Evolutionary conservation across 2,329 filamentous ascomycete species (phyloP).

Genomic region (Fusarium praegraminearum): DNA sequence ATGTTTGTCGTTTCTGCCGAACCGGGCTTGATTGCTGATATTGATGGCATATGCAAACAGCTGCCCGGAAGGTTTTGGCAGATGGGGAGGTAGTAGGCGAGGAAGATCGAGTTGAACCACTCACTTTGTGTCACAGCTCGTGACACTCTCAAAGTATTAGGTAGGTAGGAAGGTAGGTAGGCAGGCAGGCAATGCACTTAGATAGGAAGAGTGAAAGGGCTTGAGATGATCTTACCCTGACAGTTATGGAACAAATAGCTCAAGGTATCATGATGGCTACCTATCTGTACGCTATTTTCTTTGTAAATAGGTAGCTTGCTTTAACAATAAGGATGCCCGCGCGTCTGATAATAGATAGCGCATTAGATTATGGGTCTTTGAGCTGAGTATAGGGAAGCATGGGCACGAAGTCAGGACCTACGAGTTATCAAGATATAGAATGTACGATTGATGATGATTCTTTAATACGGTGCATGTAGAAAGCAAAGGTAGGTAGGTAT

Average conservation of each 20-base stretch:
- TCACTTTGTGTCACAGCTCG: slow-evolving; percentile 14
- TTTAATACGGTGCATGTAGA: not conserved
- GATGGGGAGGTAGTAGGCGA: not conserved
- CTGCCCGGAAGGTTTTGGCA: slow-evolving; percentile 4
- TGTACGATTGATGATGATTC: not conserved
- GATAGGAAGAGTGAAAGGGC: not conserved
- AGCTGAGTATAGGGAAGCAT: not conserved
- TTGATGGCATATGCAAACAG: slow-evolving; percentile 2
- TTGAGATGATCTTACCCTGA: not conserved
- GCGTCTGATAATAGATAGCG: not conserved
- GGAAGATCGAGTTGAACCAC: not conserved
- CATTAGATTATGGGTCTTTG: slow-evolving; percentile 11
- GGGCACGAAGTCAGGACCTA: slow-evolving; percentile 1
- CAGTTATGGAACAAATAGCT: not conserved
- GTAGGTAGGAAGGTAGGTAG: not conserved
- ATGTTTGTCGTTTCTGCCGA: not conserved
- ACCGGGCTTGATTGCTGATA: not conserved
- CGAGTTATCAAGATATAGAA: not conserved
- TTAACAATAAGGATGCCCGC: not conserved
- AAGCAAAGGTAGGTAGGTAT: not conserved
- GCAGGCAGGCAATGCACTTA: not conserved
- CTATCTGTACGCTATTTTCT: not conserved
- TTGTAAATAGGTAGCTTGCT: not conserved
- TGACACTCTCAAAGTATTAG: not conserved
- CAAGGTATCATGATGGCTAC: slow-evolving; percentile 16